Evolutionary conservation across 345 rosid genomes (phyloP).

Genomic region (Cardiospermum halicacabum): DNA sequence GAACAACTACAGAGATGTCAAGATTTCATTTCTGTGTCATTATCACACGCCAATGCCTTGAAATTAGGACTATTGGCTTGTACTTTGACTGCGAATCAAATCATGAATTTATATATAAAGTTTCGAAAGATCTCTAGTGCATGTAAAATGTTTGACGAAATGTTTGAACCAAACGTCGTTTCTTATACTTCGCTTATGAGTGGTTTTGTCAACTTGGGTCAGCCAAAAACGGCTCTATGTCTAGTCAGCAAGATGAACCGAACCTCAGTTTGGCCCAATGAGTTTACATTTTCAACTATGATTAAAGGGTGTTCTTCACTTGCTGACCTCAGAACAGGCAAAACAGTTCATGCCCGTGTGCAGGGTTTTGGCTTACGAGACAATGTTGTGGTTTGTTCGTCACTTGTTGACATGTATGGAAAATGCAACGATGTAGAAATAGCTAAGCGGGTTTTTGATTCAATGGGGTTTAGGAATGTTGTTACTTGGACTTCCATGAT

Average conservation of each 20-base stretch:
- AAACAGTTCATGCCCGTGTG: conserved; percentile 49
- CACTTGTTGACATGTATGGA: conserved; percentile 88
- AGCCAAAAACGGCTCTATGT: conserved; percentile 32
- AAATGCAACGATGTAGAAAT: conserved; percentile 67
- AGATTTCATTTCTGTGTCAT: conserved; percentile 21
- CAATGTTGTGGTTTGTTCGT: conserved; percentile 60
- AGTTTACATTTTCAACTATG: conserved; percentile 53
- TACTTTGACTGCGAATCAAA: conserved; percentile 41
- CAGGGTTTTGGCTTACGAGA: conserved; percentile 39
- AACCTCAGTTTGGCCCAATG: conserved; percentile 44
- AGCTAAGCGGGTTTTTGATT: conserved; percentile 62
- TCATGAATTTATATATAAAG: conserved; percentile 39
- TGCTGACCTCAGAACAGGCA: conserved; percentile 42
- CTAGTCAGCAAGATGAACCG: conserved; percentile 37
- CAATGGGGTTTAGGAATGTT: conserved; percentile 51
- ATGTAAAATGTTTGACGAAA: conserved; percentile 56
- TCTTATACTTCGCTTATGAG: conserved; percentile 71
- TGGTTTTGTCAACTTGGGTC: conserved; percentile 35
- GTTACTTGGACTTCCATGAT: conserved; percentile 84
- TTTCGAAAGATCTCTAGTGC: conserved; percentile 28
- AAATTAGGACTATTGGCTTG: conserved; percentile 39
- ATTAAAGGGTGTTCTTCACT: conserved; percentile 57
- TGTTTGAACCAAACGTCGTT: conserved; percentile 64
- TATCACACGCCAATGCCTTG: conserved; percentile 25
- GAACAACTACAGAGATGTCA: conserved; percentile 32